A percentile compares a stretch with the other conserved stretches of the same genome.
Evolutionary conservation across 1,284 basidiomycete species (phyloP).

Genomic region (Cryptococcus deneoformans): DNA sequence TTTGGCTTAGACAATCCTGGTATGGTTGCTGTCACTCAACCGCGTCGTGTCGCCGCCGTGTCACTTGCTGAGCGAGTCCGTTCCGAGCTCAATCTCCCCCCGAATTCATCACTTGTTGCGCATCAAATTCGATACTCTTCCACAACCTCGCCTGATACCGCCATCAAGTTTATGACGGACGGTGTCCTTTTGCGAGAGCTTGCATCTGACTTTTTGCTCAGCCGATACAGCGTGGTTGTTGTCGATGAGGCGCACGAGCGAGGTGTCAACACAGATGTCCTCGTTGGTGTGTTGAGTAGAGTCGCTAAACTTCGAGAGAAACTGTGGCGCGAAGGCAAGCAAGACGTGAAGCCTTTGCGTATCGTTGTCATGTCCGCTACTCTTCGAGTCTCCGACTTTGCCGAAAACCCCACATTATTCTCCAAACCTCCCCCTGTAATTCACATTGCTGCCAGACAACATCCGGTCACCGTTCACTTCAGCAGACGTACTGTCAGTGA

Average conservation of each 20-base stretch:
- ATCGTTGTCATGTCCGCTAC: conserved; percentile 99
- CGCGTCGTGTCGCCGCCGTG: conserved; percentile 93
- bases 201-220: conserved; percentile 83
- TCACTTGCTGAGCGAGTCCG: conserved; percentile 92
- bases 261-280: conserved; percentile 96
- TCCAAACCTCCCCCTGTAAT: conserved; percentile 81
- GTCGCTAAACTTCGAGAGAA: conserved; percentile 85
- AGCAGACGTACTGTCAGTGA: conserved; percentile 79
- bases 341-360: conserved; percentile 66
- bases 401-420: conserved; percentile 82
- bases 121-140: conserved; percentile 98
- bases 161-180: conserved; percentile 99
- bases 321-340: conserved; percentile 72
- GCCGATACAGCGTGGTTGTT: conserved; percentile 89
- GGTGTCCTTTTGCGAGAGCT: conserved; percentile 94
- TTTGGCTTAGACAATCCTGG: conserved; percentile 78
- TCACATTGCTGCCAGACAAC: conserved; percentile 83
- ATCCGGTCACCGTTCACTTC: conserved; percentile 96
- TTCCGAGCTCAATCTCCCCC: conserved; percentile 74
- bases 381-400: conserved; percentile 89
- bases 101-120: conserved; percentile 68
- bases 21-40: conserved; percentile 98
- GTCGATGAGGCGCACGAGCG: conserved; percentile 98
- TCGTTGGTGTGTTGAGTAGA: conserved; percentile 92
- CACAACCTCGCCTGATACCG: conserved; percentile 81